Conservation (phyloP, 129 eudicot species). For the Flaveria ramosissima region DNA sequence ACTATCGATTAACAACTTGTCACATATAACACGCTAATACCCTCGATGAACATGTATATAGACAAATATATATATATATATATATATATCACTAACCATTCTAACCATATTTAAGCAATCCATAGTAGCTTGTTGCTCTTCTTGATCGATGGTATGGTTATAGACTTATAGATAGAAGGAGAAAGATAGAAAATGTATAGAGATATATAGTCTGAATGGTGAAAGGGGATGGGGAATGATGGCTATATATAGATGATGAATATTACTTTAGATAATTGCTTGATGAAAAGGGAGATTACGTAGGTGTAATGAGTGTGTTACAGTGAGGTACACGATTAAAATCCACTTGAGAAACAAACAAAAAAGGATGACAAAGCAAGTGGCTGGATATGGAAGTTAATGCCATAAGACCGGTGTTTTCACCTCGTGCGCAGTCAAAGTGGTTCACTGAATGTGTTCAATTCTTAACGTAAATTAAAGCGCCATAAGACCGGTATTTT, state of each 20-base stretch:
- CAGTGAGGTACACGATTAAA: slow-evolving; percentile 36
- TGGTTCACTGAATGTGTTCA: slow-evolving; percentile 27
- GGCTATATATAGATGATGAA: slow-evolving; percentile 41
- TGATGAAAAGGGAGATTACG: slow-evolving; percentile 36
- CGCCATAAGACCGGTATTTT: slow-evolving; percentile 24
- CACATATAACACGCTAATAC: too few species aligned
- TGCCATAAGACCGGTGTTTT: not conserved
- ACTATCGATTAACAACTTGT: too few species aligned
- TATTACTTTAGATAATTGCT: slow-evolving; percentile 5
- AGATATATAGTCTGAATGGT: not conserved
- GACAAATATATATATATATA: not conserved
- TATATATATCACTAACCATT: slow-evolving; percentile 40
- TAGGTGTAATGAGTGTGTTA: slow-evolving; percentile 28
- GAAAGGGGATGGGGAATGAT: slow-evolving; percentile 8
- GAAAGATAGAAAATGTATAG: not conserved
- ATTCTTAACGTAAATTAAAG: not conserved
- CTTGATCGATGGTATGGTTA: slow-evolving; percentile 9
- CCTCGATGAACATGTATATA: too few species aligned
- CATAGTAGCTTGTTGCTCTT: slow-evolving; percentile 29
- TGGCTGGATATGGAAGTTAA: slow-evolving; percentile 21
- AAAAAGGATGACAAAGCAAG: slow-evolving; percentile 28
- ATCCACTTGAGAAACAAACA: slow-evolving; percentile 30
- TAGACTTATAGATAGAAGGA: slow-evolving; percentile 14
- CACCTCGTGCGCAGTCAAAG: slow-evolving; percentile 25
- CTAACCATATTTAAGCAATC: slow-evolving; percentile 48